These are phyloP conservation scores for Syzygium jambos DNA, from an alignment of 345 rosid species.

Conservation along the genomic window DNA sequence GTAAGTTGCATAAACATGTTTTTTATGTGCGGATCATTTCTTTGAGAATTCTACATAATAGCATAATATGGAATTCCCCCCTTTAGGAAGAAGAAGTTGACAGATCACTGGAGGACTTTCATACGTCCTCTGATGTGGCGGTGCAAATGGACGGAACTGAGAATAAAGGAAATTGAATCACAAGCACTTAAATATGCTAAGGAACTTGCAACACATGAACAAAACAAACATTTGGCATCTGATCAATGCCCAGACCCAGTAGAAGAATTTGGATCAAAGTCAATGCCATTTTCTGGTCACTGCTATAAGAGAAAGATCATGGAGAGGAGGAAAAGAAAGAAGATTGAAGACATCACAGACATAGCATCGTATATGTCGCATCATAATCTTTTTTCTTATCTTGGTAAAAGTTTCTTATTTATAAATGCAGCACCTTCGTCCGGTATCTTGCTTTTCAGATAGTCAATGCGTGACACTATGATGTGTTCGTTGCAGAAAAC, in stretches of 20 bases:
- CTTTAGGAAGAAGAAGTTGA: constrained; percentile 75
- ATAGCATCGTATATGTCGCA: constrained; percentile 44
- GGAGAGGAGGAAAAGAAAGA: constrained; percentile 69
- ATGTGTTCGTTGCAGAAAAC: constrained; percentile 41
- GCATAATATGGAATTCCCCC: neutral
- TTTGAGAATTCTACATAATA: neutral
- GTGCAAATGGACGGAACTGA: constrained; percentile 82
- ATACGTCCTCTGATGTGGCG: constrained; percentile 86
- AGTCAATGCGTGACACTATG: neutral
- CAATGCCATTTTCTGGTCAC: constrained; percentile 57
- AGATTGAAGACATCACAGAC: constrained; percentile 52
- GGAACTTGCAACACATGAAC: constrained; percentile 39
- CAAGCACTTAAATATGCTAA: constrained; percentile 50
- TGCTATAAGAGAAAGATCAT: constrained; percentile 37
- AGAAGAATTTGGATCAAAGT: constrained; percentile 60
- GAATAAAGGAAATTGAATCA: constrained; percentile 61
- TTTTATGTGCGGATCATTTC: neutral
- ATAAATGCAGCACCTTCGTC: neutral
- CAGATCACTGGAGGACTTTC: constrained; percentile 76
- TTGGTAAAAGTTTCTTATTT: constrained; percentile 31
- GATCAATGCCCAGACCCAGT: constrained; percentile 26
- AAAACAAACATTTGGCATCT: constrained; percentile 28
- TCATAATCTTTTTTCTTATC: constrained; percentile 64
- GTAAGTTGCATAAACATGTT: neutral
- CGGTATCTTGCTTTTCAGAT: neutral